Evolutionary conservation across 2,329 filamentous ascomycete species (phyloP).

Genomic region (Fusarium buxicola): DNA sequence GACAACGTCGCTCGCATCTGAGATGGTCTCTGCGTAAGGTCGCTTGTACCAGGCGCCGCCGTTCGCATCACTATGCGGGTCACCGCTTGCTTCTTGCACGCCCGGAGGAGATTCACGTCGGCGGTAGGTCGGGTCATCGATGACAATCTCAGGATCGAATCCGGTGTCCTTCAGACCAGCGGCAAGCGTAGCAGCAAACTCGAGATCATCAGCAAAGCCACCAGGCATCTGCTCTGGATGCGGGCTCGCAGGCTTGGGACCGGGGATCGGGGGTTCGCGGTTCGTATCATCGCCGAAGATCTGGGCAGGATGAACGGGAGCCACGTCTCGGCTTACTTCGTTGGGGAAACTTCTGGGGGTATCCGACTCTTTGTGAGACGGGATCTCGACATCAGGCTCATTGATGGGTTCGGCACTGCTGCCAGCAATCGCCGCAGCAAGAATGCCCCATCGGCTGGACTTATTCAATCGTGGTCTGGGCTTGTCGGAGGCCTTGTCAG

Average conservation of each 20-base stretch:
- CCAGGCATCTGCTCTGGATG: conserved; percentile 68
- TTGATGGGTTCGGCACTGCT: conserved; percentile 54
- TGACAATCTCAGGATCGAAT: conserved; percentile 77
- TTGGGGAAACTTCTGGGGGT: conserved; percentile 32
- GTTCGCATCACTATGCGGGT: conserved; percentile 50
- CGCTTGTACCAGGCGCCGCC: conserved; percentile 58
- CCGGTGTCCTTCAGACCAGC: conserved; percentile 76
- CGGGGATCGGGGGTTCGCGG: conserved; percentile 62
- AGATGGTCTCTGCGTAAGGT: conserved; percentile 62
- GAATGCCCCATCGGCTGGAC: conserved; percentile 63
- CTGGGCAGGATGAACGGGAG: conserved; percentile 34
- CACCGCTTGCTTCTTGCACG: conserved; percentile 60
- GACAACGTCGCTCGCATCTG: conserved; percentile 54
- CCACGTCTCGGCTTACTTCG: conserved; percentile 33
- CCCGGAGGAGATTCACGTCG: conserved; percentile 73
- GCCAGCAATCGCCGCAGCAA: conserved; percentile 62
- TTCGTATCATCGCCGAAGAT: conserved; percentile 54
- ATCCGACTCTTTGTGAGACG: conserved; percentile 19
- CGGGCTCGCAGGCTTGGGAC: conserved; percentile 67
- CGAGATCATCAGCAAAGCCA: conserved; percentile 73
- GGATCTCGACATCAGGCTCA: conserved; percentile 46
- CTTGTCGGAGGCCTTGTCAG: conserved; percentile 43
- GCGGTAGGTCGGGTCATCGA: conserved; percentile 72
- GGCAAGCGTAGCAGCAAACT: conserved; percentile 76
- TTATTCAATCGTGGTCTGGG: conserved; percentile 52